Evolutionary conservation across 176 grass and related monocot species (phyloP), one percentile per base, ranked within the genome.

Genomic region (Paspalum notatum): DNA sequence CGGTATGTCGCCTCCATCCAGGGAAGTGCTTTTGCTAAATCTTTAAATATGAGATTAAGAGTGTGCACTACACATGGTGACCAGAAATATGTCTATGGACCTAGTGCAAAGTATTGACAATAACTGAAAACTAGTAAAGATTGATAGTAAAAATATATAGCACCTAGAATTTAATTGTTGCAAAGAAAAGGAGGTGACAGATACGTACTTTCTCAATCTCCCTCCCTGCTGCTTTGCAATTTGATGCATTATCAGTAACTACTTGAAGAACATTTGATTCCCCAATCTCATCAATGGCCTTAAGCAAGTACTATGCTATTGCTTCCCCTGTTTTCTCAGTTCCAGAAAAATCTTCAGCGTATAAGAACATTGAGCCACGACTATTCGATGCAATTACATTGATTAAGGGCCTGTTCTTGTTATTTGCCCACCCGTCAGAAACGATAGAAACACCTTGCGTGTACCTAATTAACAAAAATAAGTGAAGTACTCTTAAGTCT

Each of bases 21-120:
- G 3, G 7, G 12, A 66, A 83, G 63, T 53, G 27, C 25, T 2
- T 32, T 75, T 18, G 81, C 55, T 18, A 83, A 76, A 76, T 76
- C 81, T 20, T 76, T 83, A 18, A 83, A 73, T 1, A 83, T 64
- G 1, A 83, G 40, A 83, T 76, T 83, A 11, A 73, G 8, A 6
- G 17, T 72, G 26, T 75, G 69, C 25, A 83, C 81, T 17, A 75
- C 42, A 24, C 52, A 75, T 6, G 68, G 52, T 4, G 68, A 46
- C 54, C 39, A 83, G 62, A 74, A 9, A 73, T 59, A 62, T 83
- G 51, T 18, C 50, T 75, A 7, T 75, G 80, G 17, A 83, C 66
- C 40, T 83, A 18, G 38, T 39, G 53, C 12, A 74, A 55, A 55
- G 1, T 32, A 32, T 32, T 32, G 32, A 32, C 32, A 32, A 15